Percentiles rank a stretch among this genome's conserved stretches.
phyloP scores from a whole-genome alignment of 345 rosid genomes.

The Boechera divaricarpa region DNA sequence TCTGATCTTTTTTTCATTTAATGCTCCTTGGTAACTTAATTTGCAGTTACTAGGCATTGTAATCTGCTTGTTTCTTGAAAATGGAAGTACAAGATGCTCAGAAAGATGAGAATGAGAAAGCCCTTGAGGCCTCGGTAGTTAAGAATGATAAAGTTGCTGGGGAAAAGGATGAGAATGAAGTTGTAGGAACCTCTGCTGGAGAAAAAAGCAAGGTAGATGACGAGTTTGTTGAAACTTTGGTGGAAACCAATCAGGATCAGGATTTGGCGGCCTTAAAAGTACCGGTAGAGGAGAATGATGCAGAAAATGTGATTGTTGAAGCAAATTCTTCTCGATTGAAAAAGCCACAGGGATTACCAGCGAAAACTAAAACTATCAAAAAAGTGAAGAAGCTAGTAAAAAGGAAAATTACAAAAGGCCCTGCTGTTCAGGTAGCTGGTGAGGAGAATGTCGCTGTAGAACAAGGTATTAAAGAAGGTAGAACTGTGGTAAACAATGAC shows the following conservation, averaged over 20 bases:
- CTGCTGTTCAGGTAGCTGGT: constrained; percentile 29
- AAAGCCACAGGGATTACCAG: constrained; percentile 4
- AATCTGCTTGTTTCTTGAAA: constrained; percentile 21
- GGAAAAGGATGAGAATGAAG: constrained; percentile 11
- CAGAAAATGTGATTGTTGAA: constrained; percentile 9
- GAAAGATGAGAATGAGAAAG: constrained; percentile 21
- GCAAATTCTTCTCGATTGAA: constrained; percentile 30
- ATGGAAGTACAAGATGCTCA: constrained; percentile 25
- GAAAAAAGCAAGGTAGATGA: constrained; percentile 4
- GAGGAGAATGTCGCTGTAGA: constrained; percentile 34
- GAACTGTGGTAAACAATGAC: not conserved
- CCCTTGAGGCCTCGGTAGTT: constrained; percentile 19
- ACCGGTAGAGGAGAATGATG: constrained; percentile 12
- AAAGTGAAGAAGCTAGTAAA: constrained; percentile 31
- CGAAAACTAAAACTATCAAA: constrained; percentile 28
- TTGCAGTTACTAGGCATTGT: constrained; percentile 26
- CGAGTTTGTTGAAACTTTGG: not conserved
- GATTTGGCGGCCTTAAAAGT: not conserved
- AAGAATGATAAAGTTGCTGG: constrained; percentile 14
- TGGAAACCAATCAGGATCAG: constrained; percentile 20
- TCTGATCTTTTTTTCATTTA: not conserved
- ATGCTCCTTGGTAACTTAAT: constrained; percentile 14
- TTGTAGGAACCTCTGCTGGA: constrained; percentile 21
- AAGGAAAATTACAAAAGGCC: constrained; percentile 16
- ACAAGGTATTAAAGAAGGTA: not conserved